Evolutionary conservation across 148 eudicot species (phyloP).

Genomic region (Nyssa sinensis): DNA sequence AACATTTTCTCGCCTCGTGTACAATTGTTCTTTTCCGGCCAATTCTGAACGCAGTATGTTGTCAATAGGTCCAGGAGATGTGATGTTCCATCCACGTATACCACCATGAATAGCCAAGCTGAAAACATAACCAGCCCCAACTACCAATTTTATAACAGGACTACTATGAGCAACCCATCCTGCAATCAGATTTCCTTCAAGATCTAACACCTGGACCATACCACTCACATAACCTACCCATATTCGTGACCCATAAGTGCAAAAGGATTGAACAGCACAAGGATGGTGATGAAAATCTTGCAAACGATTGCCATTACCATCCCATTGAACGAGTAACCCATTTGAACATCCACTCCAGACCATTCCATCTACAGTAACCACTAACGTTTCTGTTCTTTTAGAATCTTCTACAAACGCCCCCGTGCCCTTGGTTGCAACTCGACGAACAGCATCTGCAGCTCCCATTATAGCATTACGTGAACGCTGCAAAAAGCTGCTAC

Average conservation of each 20-base stretch:
- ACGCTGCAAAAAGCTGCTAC: conserved; percentile 63
- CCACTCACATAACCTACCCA: conserved; percentile 98
- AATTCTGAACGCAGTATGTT: conserved; percentile 54
- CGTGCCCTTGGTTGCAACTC: conserved; percentile 83
- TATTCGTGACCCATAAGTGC: conserved; percentile 66
- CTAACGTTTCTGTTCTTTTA: conserved; percentile 87
- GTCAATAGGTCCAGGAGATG: conserved; percentile 90
- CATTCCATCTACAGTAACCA: conserved; percentile 70
- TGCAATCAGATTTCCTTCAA: conserved; percentile 72
- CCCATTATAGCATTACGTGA: conserved; percentile 98
- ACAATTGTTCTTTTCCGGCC: conserved; percentile 60
- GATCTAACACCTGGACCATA: conserved; percentile 71
- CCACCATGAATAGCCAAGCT: conserved; percentile 99
- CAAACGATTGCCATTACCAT: conserved; percentile 73
- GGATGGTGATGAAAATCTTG: conserved; percentile 75
- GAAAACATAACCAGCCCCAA: conserved; percentile 64
- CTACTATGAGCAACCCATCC: conserved; percentile 91
- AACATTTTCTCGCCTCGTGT: conserved; percentile 63
- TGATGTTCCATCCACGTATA: conserved; percentile 86
- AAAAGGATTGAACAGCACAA: conserved; percentile 73
- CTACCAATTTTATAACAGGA: conserved; percentile 76
- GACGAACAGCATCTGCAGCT: conserved; percentile 96
- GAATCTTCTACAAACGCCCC: conserved; percentile 75
- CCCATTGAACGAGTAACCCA: conserved; percentile 87
- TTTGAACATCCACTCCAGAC: conserved; percentile 89